Base-by-base conservation (phyloP, 768 basidiomycete genomes). In the Suillus alpinus region DNA sequence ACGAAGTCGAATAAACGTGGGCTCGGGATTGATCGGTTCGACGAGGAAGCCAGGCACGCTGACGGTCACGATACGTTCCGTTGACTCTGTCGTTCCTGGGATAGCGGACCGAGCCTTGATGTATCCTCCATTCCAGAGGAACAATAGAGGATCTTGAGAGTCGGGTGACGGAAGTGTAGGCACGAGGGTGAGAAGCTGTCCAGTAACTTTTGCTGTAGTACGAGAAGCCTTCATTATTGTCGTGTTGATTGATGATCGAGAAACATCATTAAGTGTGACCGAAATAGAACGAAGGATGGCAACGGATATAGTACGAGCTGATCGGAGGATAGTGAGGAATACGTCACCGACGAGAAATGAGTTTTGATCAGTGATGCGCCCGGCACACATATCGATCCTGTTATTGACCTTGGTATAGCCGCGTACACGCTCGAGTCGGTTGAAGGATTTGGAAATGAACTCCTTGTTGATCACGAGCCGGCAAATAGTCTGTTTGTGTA, bases 401-500 rank as follows among this genome's bases (percentile, higher is more conserved):
- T 46, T 46, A 13, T 46, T 46, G 5, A 46, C 44, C 5, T 26
- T 46, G 0, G 23, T 46, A 5, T 14, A 46, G 13, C 44, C 20
- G 2, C 13, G 6, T 0, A 46, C 23, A 46, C 13, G 6, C 7
- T 26, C 44, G 3, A 46, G 44, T 13, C 2, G 23, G 3, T 46
- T 46, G 23, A 6, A 13, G 0, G 23, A 46, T 3, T 46, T 46
- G 1, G 23, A 46, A 0, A 13, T 12, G 31, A 59, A 59, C 10
- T 36, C 58, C 10, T 59, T 37, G 23, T 59, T 59, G n/a, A 59
- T 32, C 0, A 59, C 10, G 0, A 59, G 58, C 1, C 36, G 6
- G 37, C 49, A 59, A 4, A 59, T 23, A 1, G 58, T 49, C 4
- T 43, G 43, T 13, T 59, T 59, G 13, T 59, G 58, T 1, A 59